phyloP scores from a whole-genome alignment of 306 rosid species.

The Lagenaria siceraria region DNA sequence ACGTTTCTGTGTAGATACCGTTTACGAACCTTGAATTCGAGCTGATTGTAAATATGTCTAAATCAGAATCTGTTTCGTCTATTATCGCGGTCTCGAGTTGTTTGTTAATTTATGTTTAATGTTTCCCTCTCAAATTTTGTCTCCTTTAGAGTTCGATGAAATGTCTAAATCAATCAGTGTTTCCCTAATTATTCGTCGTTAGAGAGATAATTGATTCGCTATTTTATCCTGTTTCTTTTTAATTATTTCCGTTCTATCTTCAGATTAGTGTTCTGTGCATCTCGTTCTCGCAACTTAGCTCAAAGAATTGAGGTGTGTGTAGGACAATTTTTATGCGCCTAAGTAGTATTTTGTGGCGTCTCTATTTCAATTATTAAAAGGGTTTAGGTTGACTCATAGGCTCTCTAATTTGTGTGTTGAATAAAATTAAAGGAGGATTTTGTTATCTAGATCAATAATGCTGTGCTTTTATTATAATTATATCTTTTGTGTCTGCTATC shows the following conservation, averaged over 20 bases:
- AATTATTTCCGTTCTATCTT: not conserved
- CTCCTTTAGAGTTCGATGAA: slow-evolving; percentile 10
- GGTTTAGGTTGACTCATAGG: not conserved
- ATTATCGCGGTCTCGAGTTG: not conserved
- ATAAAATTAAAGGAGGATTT: not conserved
- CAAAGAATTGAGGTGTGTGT: not conserved
- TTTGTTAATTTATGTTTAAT: not conserved
- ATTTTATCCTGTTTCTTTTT: not conserved
- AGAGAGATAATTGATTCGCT: not conserved
- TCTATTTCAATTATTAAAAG: not conserved
- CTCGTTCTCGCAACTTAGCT: not conserved
- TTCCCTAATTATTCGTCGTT: not conserved
- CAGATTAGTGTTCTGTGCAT: not conserved
- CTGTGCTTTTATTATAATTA: not conserved
- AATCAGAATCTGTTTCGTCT: not conserved
- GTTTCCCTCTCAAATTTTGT: slow-evolving; percentile 1
- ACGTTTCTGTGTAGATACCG: slow-evolving; percentile 1
- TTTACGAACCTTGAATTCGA: not conserved
- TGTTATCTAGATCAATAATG: not conserved
- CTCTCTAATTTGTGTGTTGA: not conserved
- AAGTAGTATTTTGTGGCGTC: not conserved
- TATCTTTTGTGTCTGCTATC: not conserved
- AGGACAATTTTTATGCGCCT: not conserved
- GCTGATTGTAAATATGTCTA: not conserved
- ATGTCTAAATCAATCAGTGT: slow-evolving; percentile 18